Evolutionary conservation across 1,284 basidiomycete species (phyloP).

Genomic region (Sparassis latifolia): DNA sequence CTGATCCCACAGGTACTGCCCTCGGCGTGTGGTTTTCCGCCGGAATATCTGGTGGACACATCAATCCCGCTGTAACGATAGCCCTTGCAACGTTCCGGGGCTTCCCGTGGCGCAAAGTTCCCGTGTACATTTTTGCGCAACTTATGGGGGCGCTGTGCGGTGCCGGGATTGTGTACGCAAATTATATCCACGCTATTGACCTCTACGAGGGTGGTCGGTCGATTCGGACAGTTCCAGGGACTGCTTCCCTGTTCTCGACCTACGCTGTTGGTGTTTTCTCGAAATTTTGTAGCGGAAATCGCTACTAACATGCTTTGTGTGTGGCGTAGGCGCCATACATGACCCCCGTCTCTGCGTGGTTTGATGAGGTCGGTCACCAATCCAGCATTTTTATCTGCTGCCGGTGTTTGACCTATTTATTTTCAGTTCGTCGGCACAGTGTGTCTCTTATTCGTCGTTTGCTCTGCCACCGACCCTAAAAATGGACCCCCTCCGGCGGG

Average conservation of each 20-base stretch:
- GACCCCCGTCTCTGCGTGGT: slow-evolving; percentile 53
- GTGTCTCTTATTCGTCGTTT: slow-evolving; percentile 32
- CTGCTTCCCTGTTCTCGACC: slow-evolving; percentile 66
- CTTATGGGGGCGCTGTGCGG: slow-evolving; percentile 65
- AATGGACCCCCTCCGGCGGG: slow-evolving; percentile 44
- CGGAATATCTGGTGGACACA: slow-evolving; percentile 70
- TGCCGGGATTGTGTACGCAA: slow-evolving; percentile 63
- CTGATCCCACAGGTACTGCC: slow-evolving; percentile 30
- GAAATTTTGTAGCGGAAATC: neutral
- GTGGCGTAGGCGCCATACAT: slow-evolving; percentile 45
- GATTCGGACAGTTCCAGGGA: slow-evolving; percentile 57
- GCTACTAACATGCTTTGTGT: neutral
- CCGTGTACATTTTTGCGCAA: slow-evolving; percentile 66
- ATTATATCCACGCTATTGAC: slow-evolving; percentile 73
- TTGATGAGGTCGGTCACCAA: slow-evolving; percentile 38
- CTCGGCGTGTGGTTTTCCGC: slow-evolving; percentile 64
- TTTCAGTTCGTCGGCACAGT: neutral
- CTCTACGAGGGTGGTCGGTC: slow-evolving; percentile 56
- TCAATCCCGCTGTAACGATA: slow-evolving; percentile 77
- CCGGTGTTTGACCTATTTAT: neutral
- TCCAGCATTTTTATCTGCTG: neutral
- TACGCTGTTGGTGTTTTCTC: slow-evolving; percentile 46
- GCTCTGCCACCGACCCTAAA: slow-evolving; percentile 37
- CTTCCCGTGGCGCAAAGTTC: slow-evolving; percentile 78
- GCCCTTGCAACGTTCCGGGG: slow-evolving; percentile 60